Evolutionary conservation across 1,139 yeast species (phyloP).

Genomic region (Lodderomyces orthopsilosis): DNA sequence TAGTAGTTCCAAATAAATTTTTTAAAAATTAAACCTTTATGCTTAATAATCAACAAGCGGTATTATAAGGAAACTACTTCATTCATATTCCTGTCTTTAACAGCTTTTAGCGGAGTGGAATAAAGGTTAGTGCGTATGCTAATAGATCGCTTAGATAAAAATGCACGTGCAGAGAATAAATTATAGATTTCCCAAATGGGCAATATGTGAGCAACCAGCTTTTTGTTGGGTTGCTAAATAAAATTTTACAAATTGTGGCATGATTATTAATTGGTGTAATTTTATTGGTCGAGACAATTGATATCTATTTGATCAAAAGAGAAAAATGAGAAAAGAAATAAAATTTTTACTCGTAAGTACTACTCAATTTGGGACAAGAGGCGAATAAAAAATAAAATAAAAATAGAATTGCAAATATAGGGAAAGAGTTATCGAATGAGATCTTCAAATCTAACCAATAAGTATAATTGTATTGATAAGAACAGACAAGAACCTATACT

Average conservation of each 20-base stretch:
- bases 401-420: no score
- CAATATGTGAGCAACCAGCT: neutral
- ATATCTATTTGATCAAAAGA: neutral
- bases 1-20: no score
- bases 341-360: neutral
- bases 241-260: no score
- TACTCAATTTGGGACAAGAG: neutral
- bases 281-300: neutral
- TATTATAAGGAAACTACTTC: no score
- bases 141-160: neutral
- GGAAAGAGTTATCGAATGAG: neutral
- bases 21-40: no score
- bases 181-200: neutral
- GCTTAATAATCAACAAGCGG: no score
- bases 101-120: no score
- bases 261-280: neutral
- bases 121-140: no score
- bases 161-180: neutral
- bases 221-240: no score
- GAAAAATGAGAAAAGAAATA: neutral
- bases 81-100: no score
- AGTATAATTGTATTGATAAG: no score
- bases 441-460: no score
- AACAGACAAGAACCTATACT: neutral
- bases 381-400: neutral